phyloP scores from a whole-genome alignment of 495 filamentous ascomycete genomes.

The Jackrogersella minutella region DNA sequence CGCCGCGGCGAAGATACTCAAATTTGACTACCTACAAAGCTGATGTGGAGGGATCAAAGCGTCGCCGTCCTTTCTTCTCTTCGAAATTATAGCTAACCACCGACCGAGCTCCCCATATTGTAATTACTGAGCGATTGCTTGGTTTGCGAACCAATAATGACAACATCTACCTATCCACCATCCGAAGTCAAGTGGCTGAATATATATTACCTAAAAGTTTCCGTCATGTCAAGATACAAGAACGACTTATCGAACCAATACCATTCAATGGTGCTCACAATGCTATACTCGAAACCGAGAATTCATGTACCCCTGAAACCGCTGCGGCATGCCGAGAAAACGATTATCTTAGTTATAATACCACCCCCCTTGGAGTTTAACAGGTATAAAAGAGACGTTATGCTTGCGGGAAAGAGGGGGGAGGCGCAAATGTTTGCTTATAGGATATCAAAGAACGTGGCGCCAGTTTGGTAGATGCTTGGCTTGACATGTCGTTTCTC shows the following conservation, averaged over 20 bases:
- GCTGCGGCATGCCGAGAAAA: not conserved
- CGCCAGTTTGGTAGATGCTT: not conserved
- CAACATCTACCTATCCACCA: too few species aligned
- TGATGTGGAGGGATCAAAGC: not conserved
- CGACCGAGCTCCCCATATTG: not conserved
- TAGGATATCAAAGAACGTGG: not conserved
- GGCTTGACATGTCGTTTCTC: not conserved
- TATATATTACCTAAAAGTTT: not conserved
- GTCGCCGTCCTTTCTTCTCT: not conserved
- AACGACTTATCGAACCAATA: not conserved
- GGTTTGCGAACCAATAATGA: not conserved
- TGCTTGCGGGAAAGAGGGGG: not conserved
- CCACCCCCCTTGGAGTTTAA: not conserved
- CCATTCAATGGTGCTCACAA: too few species aligned
- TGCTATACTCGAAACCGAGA: not conserved
- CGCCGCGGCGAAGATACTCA: slow-evolving; percentile 12
- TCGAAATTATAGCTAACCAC: not conserved
- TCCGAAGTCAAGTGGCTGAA: not conserved
- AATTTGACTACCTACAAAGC: not conserved
- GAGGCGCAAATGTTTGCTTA: not conserved
- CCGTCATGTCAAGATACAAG: not conserved
- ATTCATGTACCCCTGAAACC: not conserved
- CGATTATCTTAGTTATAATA: not conserved
- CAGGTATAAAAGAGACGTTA: not conserved
- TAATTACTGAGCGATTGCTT: not conserved